A percentile compares a stretch with the other conserved stretches of the same genome.
phyloP scores from a whole-genome alignment of 2,329 filamentous ascomycete genomes.

The Pseudocercospora fuligena region DNA sequence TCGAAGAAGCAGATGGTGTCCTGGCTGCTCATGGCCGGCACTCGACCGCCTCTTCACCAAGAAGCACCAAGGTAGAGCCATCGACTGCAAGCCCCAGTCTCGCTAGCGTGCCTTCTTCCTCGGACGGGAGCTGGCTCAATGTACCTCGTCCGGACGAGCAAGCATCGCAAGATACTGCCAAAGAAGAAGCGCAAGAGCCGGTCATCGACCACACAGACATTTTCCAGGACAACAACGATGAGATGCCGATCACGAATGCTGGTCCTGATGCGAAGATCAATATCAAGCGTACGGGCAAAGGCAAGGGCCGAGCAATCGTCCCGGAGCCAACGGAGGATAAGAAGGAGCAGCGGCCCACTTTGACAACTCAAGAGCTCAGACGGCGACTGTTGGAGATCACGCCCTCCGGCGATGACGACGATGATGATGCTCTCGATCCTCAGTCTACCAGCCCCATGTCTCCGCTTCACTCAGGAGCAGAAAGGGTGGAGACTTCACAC shows the following conservation, averaged over 20 bases:
- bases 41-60: not conserved
- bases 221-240: constrained; percentile 28
- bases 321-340: constrained; percentile 31
- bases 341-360: not conserved
- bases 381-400: constrained; percentile 15
- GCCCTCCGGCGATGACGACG: not conserved
- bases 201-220: constrained; percentile 15
- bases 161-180: not conserved
- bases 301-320: constrained; percentile 32
- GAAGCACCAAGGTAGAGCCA: constrained; percentile 10
- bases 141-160: constrained; percentile 16
- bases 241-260: constrained; percentile 43
- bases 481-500: not conserved
- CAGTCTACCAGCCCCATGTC: constrained; percentile 19
- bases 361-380: not conserved
- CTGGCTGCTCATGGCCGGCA: constrained; percentile 11
- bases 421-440: constrained; percentile 26
- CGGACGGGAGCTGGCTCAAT: constrained; percentile 24
- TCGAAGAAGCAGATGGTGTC: constrained; percentile 49
- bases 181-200: not conserved
- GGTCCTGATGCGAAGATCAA: constrained; percentile 42
- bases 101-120: constrained; percentile 17
- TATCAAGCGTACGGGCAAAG: constrained; percentile 37
- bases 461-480: not conserved
- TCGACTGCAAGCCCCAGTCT: constrained; percentile 19